A percentile compares a stretch with the other conserved stretches of the same genome.
Conservation (phyloP, 768 basidiomycete genomes). For the Lactarius hatsudake region DNA sequence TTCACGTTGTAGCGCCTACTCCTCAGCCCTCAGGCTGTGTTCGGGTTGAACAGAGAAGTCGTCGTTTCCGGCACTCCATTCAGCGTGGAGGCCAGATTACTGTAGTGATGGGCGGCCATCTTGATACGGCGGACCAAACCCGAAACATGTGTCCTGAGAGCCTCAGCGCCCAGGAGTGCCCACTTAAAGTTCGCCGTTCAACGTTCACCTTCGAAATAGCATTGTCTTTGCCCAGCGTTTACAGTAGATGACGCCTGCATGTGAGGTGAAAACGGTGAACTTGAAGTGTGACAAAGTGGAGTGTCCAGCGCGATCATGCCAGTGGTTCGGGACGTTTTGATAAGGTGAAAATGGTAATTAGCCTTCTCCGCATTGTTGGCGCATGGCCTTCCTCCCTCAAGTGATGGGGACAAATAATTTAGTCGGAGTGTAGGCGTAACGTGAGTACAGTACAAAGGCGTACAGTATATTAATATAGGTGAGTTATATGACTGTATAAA, state of each 20-base stretch:
- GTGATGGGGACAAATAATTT: background rate
- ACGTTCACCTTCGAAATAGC: background rate
- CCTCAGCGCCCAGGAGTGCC: background rate
- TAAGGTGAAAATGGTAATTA: background rate
- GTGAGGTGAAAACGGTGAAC: background rate
- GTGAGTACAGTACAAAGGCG: background rate
- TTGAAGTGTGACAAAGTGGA: background rate
- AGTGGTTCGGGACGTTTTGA: background rate
- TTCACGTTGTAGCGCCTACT: background rate
- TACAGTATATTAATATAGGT: background rate
- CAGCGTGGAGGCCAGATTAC: background rate
- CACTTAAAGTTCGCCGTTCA: background rate
- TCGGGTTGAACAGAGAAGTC: background rate
- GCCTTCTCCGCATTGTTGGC: background rate
- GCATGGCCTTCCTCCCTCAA: background rate
- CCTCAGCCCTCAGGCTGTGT: background rate
- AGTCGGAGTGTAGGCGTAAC: background rate
- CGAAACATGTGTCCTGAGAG: background rate
- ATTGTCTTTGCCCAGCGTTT: background rate
- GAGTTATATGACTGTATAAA: background rate
- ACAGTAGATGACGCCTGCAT: background rate
- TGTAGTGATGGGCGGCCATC: background rate
- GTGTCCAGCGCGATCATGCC: background rate
- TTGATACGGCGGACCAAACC: background rate
- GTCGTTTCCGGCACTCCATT: background rate